phyloP scores from a whole-genome alignment of 2,329 filamentous ascomycete genomes.

The Colletotrichum tofieldiae region DNA sequence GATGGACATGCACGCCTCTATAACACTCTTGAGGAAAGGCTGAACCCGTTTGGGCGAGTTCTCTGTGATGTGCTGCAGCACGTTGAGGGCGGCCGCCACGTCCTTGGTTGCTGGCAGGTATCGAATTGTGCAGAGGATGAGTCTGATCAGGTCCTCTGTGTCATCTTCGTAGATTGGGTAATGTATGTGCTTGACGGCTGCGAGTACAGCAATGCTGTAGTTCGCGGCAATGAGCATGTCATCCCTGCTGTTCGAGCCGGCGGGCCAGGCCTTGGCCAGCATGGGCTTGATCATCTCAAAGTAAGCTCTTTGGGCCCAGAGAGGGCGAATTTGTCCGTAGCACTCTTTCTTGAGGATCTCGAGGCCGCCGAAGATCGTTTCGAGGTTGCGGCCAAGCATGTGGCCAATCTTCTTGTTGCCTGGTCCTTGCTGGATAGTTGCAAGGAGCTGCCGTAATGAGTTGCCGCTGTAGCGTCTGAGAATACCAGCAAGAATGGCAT shows the following conservation, averaged over 20 bases:
- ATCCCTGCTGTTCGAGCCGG: conserved; percentile 46
- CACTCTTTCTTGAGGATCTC: conserved; percentile 57
- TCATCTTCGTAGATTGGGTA: conserved; percentile 69
- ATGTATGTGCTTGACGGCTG: conserved; percentile 65
- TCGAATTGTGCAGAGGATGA: conserved; percentile 64
- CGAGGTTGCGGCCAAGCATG: conserved; percentile 59
- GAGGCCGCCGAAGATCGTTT: conserved; percentile 60
- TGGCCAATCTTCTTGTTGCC: conserved; percentile 54
- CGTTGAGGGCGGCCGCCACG: conserved; percentile 63
- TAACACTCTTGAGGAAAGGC: conserved; percentile 65
- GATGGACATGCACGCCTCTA: conserved; percentile 59
- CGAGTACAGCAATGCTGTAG: conserved; percentile 64
- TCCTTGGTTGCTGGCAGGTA: conserved; percentile 60
- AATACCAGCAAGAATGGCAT: conserved; percentile 56
- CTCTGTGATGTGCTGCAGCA: conserved; percentile 64
- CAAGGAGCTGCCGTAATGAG: conserved; percentile 55
- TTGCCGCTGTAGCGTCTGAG: conserved; percentile 57
- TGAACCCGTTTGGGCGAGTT: conserved; percentile 62
- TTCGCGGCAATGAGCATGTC: conserved; percentile 53
- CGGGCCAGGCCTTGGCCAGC: conserved; percentile 59
- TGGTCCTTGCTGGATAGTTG: conserved; percentile 46
- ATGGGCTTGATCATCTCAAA: conserved; percentile 63
- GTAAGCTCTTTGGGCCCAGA: conserved; percentile 67
- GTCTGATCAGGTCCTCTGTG: conserved; percentile 61
- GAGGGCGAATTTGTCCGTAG: conserved; percentile 59